Base-by-base conservation (phyloP, 2,329 filamentous ascomycete species). In the Alternaria novae-zelandiae region DNA sequence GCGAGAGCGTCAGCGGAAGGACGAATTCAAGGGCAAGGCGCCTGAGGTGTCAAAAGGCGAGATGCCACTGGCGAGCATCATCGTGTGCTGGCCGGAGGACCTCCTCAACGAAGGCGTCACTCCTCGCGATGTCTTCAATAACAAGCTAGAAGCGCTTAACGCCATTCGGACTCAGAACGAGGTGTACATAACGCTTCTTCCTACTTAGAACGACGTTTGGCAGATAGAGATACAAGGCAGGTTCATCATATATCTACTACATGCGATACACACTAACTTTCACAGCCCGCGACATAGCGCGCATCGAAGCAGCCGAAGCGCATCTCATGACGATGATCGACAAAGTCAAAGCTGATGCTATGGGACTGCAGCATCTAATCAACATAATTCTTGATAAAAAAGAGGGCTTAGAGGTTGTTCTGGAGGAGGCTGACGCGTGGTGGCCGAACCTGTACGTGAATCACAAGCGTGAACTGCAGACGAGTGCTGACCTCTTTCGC, bases 141-240 rank as follows among this genome's bases (percentile, higher is more conserved):
- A 66, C 54, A 73, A 71, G 36, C 68, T 78, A 3, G 73, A 76
- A 61, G 64, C 46, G 5, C 57, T 80, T 3, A 70, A 79, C 36
- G 45, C 59, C 3, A 73, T 79, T 23, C 65, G 77, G 6, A 72
- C 66, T 43, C 59, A 67, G 7, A 65, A 75, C 17, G 60, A 72
- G 54, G 76, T 78, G 1, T 79, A 59, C 59, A 76, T 80, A 28
- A 63, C 59, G 11, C 66, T 71, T 3, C 25, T 67, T 12, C 63
- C 57, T 17, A 57, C 55, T 26, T 15, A 54, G 5, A 20, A 25
- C 11, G 62, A 61, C 17, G 15, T 47, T 11, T 65, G 65, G 64
- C 45, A 66, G 45, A 44, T 79, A 15, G 65, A 75, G 47, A 74
- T 79, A 12, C 59, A 63, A 12, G 49, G 49, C 36, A 12, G 3